These are phyloP conservation scores for Mucor plumbeus DNA, from an alignment of 371 early-diverging fungal genomes.

Conservation along the genomic window DNA sequence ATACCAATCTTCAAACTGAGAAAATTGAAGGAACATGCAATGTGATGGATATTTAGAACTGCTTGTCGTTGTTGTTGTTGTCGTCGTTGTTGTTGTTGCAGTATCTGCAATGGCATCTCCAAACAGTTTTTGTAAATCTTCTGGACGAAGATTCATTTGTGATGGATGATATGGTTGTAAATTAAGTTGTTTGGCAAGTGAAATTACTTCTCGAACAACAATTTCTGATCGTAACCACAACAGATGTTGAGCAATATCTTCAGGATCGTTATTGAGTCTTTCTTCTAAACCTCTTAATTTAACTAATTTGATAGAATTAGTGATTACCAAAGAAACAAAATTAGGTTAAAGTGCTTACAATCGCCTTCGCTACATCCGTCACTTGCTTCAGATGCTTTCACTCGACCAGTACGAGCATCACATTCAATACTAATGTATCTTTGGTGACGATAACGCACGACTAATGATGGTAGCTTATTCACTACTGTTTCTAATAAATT, in stretches of 20 bases:
- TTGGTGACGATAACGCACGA: constrained; percentile 58
- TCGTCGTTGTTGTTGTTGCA: neutral
- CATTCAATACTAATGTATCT: constrained; percentile 59
- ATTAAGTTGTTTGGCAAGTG: constrained; percentile 54
- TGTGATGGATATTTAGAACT: constrained; percentile 44
- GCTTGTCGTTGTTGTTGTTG: neutral
- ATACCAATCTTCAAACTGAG: constrained; percentile 58
- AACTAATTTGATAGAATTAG: constrained; percentile 19
- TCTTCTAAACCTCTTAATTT: constrained; percentile 50
- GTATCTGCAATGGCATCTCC: constrained; percentile 29
- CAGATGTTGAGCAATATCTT: constrained; percentile 43
- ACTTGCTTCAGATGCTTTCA: constrained; percentile 59
- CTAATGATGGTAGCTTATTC: constrained; percentile 31
- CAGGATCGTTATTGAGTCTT: constrained; percentile 47
- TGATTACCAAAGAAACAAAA: neutral
- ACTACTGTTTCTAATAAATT: neutral
- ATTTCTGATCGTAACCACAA: constrained; percentile 56
- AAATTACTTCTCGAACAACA: constrained; percentile 53
- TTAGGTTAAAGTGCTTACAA: constrained; percentile 37
- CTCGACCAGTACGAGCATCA: constrained; percentile 61
- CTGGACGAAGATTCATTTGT: constrained; percentile 48
- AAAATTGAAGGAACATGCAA: constrained; percentile 53
- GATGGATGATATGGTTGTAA: constrained; percentile 51
- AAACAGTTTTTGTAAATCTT: constrained; percentile 47
- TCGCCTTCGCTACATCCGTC: constrained; percentile 57